phyloP scores from a whole-genome alignment of 129 eudicot genomes.

The Centaurea solstitialis region DNA sequence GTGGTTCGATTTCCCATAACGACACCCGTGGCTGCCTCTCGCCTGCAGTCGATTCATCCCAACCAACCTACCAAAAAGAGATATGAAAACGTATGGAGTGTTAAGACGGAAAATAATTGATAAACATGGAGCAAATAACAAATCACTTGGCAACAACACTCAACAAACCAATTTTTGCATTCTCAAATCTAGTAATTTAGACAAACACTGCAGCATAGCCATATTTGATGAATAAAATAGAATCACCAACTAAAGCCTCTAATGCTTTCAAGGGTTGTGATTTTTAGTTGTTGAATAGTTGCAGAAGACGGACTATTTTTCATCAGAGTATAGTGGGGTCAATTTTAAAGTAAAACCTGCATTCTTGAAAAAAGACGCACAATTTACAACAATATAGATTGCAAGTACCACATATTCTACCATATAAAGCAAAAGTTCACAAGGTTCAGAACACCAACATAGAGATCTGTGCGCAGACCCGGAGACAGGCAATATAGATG shows the following conservation, averaged over 20 bases:
- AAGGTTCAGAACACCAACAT: not conserved
- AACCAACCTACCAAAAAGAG: constrained; percentile 70
- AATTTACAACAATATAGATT: not conserved
- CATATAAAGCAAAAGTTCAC: not conserved
- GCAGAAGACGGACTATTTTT: not conserved
- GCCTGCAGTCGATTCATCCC: constrained; percentile 99
- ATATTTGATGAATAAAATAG: not conserved
- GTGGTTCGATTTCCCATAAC: constrained; percentile 96
- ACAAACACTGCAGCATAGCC: not conserved
- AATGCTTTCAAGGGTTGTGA: not conserved
- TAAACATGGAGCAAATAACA: not conserved
- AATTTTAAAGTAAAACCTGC: not conserved
- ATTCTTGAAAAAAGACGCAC: not conserved
- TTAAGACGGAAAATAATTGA: not conserved
- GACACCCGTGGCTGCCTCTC: constrained; percentile 99
- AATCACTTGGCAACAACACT: not conserved
- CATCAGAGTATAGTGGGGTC: not conserved
- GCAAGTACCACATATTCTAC: not conserved
- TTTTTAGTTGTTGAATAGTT: not conserved
- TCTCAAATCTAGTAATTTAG: not conserved
- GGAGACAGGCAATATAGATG: not conserved
- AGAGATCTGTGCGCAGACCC: not conserved
- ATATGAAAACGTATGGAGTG: not conserved
- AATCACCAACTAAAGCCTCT: not conserved
- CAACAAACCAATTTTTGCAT: not conserved